Evolutionary conservation across 768 basidiomycete genomes (phyloP), one percentile per base, ranked within the genome.

Genomic region (Coprinellus micaceus): DNA sequence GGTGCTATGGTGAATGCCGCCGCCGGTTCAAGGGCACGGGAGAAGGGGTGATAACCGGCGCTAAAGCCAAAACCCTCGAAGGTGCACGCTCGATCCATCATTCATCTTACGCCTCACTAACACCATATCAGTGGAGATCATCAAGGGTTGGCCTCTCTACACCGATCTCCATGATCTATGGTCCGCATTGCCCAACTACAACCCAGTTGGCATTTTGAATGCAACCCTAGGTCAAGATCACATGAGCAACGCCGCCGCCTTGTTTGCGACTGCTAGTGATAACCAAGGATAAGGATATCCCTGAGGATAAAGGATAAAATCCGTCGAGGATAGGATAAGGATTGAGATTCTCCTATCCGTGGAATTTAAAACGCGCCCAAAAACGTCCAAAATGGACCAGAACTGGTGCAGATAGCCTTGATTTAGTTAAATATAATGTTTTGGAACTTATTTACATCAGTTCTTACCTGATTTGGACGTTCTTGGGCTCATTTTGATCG

Each of bases 111-210:
- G 9, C 11, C n/a, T n/a, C n/a, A n/a, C n/a, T 11, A 22, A 26
- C 25, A 22, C 9, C 47, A 24, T 15, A 24, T 15, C 19, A 26
- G 24, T 25, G 10, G 19, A 30, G 13, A 22, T 48, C 9, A 10
- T 26, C 10, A 10, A 48, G 19, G 47, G 10, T 5, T 48, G 47
- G 47, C 47, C 47, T 10, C 9, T 48, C 24, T 48, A 48, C 21
- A 25, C 22, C 24, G 25, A 48, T 25, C 47, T 48, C 47, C 47
- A 48, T 30, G 22, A 5, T 13, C 9, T 48, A 9, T 48, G 47
- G 47, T 48, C 47, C 47, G 47, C 21, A 22, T 22, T 48, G 22
- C 47, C 47, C 24, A 48, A 30, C 47, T 48, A 48, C 47, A 48
- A 48, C 47, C 47, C 47, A 11, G 28, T 48, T 19, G 47, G 24